Evolutionary conservation across 805 yeast species (phyloP), one percentile per base, ranked within the genome.

Genomic region (Yamadazyma endophytica): DNA sequence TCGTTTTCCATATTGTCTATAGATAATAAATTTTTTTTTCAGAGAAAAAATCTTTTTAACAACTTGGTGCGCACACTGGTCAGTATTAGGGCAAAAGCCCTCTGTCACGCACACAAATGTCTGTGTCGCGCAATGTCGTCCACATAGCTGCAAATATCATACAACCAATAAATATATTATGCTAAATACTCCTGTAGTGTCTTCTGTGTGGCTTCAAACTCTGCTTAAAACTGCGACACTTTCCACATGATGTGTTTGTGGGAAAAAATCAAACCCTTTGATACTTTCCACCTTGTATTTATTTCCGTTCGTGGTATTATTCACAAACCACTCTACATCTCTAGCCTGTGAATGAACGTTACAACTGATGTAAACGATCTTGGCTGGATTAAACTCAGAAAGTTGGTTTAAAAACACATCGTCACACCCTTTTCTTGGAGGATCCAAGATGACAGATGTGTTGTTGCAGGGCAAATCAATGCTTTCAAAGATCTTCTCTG

Each of bases 311-410:
- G 61, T 68, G 6, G 90, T 79, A 21, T 78, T 70, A 39, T 71
- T 74, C 35, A 89, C 56, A 50, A 92, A 84, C 66, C 78, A 88
- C 44, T 86, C 90, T 27, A 92, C 54, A 55, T 92, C 98, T 47
- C 97, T 70, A 4, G 97, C 97, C 59, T 92, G 98, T 13, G 96
- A 86, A 61, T 90, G 97, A 29, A 92, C 98, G 52, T 92, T 92
- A 68, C 98, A 92, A 40, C 96, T 86, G 35, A 92, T 84, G 60
- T 92, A 92, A n/a, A 92, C 94, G 33, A 92, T 77, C 46, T 79
- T 79, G 11, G 82, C 82, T 2, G 98, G 97, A 40, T 74, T 68
- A 58, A 84, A 92, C 13, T 69, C 85, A 13, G 92, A 73, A 35
- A 92, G 67, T 61, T 92, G 98, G 43, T 81, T 77, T 58, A 92